Conservation (phyloP, 768 basidiomycete genomes). For the Leccinum rimulosum region DNA sequence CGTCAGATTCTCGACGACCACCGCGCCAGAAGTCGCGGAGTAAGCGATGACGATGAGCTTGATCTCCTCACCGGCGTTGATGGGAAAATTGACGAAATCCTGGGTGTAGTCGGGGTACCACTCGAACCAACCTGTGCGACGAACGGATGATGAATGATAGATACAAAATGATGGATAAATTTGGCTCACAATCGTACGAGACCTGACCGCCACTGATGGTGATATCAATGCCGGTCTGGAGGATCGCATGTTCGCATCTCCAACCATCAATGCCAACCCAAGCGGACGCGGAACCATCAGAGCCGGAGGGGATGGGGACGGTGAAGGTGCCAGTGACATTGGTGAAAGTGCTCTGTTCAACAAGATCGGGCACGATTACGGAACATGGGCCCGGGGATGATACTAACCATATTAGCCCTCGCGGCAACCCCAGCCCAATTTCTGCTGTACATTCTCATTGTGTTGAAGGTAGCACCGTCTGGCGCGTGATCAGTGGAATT, state of each 20-base stretch:
- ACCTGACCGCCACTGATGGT: not conserved
- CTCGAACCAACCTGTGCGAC: not conserved
- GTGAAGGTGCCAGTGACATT: not conserved
- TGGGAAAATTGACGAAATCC: not conserved
- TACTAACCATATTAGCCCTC: not conserved
- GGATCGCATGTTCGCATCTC: not conserved
- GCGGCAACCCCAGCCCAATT: constrained; percentile 15
- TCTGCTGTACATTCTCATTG: constrained; percentile 6
- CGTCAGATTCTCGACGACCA: not conserved
- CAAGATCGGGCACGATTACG: not conserved
- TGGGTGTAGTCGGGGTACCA: not conserved
- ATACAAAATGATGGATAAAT: too few relatives aligned
- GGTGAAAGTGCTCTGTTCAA: not conserved
- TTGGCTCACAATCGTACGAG: not conserved
- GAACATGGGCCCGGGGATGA: not conserved
- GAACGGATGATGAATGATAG: too few relatives aligned
- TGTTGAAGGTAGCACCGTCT: not conserved
- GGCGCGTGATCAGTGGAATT: not conserved
- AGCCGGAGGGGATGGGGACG: not conserved
- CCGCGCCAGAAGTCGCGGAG: not conserved
- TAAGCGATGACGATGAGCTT: not conserved
- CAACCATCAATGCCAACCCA: not conserved
- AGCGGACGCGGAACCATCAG: not conserved
- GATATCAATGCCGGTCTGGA: not conserved
- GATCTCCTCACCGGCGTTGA: not conserved